Evolutionary conservation across 2,329 filamentous ascomycete genomes (phyloP), one percentile per base, ranked within the genome.

Genomic region (Bipolaris cookei): DNA sequence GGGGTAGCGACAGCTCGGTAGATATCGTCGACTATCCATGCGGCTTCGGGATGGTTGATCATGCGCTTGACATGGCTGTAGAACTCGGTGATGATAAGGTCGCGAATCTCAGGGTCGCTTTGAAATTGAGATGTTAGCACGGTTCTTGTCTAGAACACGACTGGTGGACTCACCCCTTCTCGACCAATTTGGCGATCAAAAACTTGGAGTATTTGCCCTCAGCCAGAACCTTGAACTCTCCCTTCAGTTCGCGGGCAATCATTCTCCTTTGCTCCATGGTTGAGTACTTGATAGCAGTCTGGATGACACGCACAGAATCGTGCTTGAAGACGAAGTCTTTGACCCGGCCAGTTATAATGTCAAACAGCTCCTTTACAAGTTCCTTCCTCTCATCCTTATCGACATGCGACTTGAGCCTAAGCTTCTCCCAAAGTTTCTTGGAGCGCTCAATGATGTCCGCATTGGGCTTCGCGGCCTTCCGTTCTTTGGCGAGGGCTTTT

Each of bases 151-250:
- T 20, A 6, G 25, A 32, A 4, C 14, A 16, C 16, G 8, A 7
- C 14, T 1, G 37, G 10, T 16, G 13, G 23, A 67, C 76, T 59
- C 63, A 79, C 78, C 77, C 92, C 73, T 96, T 91, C n/a, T 96
- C 90, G 63, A 99, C 85, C 70, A 99, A 84, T 80, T 99, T 99
- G 66, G 92, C 95, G 59, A 99, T 92, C 70, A 99, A 78, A 77
- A 98, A 99, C 80, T 99, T 99, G 70, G 94, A 94, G 74, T 99
- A 99, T 77, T 90, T 90, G 80, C 93, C 96, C 82, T 98, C 93
- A 2, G 93, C 92, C 65, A 99, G 81, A 66, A 90, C 86, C 41
- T 87, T 86, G 76, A 96, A 97, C 65, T 89, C 89, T 16, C 93
- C 92, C 77, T 90, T 88, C 54, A 99, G 83, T 77, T 99, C 95